A percentile compares a stretch with the other conserved stretches of the same genome.
Evolutionary conservation across 2,329 filamentous ascomycete genomes (phyloP).

Genomic region (Lachnellula occidentalis): DNA sequence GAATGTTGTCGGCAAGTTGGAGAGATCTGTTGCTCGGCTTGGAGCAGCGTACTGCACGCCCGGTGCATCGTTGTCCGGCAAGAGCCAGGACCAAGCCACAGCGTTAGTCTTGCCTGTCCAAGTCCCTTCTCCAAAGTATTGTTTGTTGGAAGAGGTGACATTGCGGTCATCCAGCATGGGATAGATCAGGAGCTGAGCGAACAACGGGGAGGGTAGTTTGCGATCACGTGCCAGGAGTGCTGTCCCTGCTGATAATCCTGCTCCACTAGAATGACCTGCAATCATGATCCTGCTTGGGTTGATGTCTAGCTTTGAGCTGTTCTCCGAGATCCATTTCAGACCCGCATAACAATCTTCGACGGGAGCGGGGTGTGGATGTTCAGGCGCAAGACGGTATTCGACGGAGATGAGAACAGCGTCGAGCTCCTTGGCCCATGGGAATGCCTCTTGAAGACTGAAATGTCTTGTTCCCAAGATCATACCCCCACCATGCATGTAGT

Average conservation of each 20-base stretch:
- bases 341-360: conserved; percentile 40
- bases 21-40: conserved; percentile 27
- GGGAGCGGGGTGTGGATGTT: conserved; percentile 6
- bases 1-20: conserved; percentile 30
- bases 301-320: conserved; percentile 35
- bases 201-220: conserved; percentile 30
- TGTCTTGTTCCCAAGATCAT: conserved; percentile 22
- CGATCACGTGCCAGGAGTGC: conserved; percentile 42
- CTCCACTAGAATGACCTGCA: conserved; percentile 51
- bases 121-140: conserved; percentile 29
- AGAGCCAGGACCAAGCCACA: conserved; percentile 31
- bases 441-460: conserved; percentile 33
- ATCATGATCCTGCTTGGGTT: conserved; percentile 45
- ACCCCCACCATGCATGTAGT: conserved; percentile 48
- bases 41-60: conserved; percentile 31
- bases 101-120: conserved; percentile 30
- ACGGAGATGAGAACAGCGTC: conserved; percentile 41
- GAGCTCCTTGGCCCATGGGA: conserved; percentile 41
- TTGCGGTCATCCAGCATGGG: conserved; percentile 40
- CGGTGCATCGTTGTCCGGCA: conserved; percentile 23
- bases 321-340: conserved; percentile 39
- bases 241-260: conserved; percentile 49
- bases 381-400: conserved; percentile 15
- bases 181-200: conserved; percentile 35
- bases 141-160: conserved; percentile 24